Conservation (phyloP, 805 yeast genomes). For the Kazachstania kunashirensis region DNA sequence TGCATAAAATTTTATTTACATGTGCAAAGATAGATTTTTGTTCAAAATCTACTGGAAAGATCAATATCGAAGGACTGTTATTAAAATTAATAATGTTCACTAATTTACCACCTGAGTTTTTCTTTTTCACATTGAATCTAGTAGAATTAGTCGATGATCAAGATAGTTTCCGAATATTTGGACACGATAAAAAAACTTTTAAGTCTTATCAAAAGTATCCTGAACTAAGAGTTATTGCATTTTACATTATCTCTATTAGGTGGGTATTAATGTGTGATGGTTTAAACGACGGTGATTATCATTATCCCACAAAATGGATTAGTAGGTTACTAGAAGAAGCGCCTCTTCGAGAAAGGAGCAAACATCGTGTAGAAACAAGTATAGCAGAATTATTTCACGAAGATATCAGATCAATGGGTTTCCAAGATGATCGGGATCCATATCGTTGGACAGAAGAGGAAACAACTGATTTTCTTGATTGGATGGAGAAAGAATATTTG, state of each 20-base stretch:
- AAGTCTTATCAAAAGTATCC: conserved; percentile 10
- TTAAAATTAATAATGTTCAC: conserved; percentile 15
- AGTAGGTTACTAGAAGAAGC: background rate
- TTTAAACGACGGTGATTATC: conserved; percentile 5
- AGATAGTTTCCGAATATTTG: conserved; percentile 8
- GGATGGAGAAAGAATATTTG: conserved; percentile 22
- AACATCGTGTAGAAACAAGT: conserved; percentile 3
- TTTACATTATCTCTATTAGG: conserved; percentile 16
- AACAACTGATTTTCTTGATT: conserved; percentile 19
- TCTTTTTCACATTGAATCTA: conserved; percentile 11
- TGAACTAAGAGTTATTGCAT: conserved; percentile 18
- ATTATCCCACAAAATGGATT: conserved; percentile 11
- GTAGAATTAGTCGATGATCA: conserved; percentile 8
- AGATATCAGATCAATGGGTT: background rate
- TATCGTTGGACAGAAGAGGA: conserved; percentile 16
- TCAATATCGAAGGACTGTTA: conserved; percentile 15
- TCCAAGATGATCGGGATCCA: conserved; percentile 3
- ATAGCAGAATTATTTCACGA: conserved; percentile 4
- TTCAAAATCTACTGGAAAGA: conserved; percentile 6
- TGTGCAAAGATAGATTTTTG: conserved; percentile 9
- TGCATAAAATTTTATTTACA: conserved; percentile 3
- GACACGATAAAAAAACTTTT: conserved; percentile 7
- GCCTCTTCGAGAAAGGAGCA: conserved; percentile 1
- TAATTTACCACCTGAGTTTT: conserved; percentile 23
- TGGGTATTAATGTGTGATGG: conserved; percentile 15